Conservation (phyloP, 352 stramenopile species). For the Pythium vanterpoolii region DNA sequence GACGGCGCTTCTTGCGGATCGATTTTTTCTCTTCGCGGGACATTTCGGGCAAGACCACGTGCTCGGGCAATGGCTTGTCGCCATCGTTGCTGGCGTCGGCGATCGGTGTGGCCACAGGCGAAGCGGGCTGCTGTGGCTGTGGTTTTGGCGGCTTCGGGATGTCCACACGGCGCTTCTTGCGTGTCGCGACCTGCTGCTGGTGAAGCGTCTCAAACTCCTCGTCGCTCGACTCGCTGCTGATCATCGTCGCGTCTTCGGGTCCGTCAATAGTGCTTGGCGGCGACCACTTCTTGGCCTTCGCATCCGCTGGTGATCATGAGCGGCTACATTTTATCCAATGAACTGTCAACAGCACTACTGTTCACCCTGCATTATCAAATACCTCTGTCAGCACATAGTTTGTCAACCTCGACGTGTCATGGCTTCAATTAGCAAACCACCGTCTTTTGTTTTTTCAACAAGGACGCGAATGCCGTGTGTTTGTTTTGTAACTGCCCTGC, state of each 20-base stretch:
- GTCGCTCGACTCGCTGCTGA: conserved; percentile 89
- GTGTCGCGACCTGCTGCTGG: conserved; percentile 31
- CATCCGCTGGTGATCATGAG: conserved; percentile 19
- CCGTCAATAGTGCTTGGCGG: not conserved
- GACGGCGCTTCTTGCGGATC: conserved; percentile 69
- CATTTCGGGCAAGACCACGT: conserved; percentile 29
- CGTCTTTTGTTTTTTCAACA: not conserved
- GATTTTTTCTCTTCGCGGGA: conserved; percentile 61
- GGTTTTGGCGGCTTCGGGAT: not conserved
- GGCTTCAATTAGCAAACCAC: conserved; percentile 2
- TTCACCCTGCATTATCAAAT: not conserved
- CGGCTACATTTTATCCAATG: conserved; percentile 21
- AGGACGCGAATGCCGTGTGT: conserved; percentile 11
- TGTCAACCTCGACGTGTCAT: not conserved
- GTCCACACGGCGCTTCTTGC: conserved; percentile 26
- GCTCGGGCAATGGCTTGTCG: not conserved
- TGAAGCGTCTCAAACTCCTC: conserved; percentile 79
- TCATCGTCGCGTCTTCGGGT: conserved; percentile 51
- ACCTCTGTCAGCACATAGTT: conserved; percentile 1
- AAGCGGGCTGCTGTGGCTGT: too few species aligned
- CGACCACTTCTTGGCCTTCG: not conserved
- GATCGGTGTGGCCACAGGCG: not conserved
- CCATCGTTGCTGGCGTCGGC: not conserved
- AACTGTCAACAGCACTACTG: conserved; percentile 1
- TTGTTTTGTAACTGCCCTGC: conserved; percentile 14